Conservation (phyloP, 2,329 filamentous ascomycete genomes). For the Fusarium caatingaense region DNA sequence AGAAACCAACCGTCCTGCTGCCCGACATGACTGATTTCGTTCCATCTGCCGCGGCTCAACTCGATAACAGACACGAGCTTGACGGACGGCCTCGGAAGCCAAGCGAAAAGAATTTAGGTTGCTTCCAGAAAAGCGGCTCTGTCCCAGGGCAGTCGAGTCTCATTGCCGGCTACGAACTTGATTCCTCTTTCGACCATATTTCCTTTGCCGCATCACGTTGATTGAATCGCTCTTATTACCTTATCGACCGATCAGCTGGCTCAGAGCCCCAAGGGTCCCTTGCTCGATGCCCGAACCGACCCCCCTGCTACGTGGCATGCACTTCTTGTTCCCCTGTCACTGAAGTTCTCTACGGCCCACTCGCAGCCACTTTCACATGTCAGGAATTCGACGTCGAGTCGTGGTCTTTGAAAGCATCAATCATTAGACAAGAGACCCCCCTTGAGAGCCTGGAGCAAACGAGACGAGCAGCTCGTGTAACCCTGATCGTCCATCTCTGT, state of each 20-base stretch:
- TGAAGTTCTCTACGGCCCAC: slow-evolving; percentile 22
- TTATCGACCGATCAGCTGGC: slow-evolving; percentile 34
- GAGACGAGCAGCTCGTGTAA: slow-evolving; percentile 5
- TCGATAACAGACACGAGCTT: slow-evolving; percentile 30
- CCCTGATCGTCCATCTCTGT: slow-evolving; percentile 13
- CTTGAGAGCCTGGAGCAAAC: slow-evolving; percentile 23
- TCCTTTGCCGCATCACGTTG: slow-evolving; percentile 38
- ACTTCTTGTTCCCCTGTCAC: slow-evolving; percentile 32
- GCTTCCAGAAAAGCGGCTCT: slow-evolving; percentile 39
- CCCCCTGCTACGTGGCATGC: slow-evolving; percentile 36
- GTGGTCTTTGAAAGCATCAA: slow-evolving; percentile 1
- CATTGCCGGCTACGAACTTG: slow-evolving; percentile 27
- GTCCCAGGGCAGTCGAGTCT: slow-evolving; percentile 12
- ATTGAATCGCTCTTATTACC: slow-evolving; percentile 19
- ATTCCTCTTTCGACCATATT: slow-evolving; percentile 33
- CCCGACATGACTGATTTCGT: slow-evolving; percentile 20
- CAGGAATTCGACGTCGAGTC: slow-evolving; percentile 25
- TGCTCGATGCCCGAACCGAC: slow-evolving; percentile 5
- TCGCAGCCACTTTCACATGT: slow-evolving; percentile 52
- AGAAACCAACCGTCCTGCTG: slow-evolving; percentile 27
- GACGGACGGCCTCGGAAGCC: slow-evolving; percentile 37
- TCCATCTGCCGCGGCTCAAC: slow-evolving; percentile 35
- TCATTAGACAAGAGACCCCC: slow-evolving; percentile 21
- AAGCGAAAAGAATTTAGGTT: slow-evolving; percentile 29
- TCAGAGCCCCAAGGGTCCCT: slow-evolving; percentile 21